phyloP scores from a whole-genome alignment of 371 early-diverging fungal genomes.

The Mucor plumbeus region DNA sequence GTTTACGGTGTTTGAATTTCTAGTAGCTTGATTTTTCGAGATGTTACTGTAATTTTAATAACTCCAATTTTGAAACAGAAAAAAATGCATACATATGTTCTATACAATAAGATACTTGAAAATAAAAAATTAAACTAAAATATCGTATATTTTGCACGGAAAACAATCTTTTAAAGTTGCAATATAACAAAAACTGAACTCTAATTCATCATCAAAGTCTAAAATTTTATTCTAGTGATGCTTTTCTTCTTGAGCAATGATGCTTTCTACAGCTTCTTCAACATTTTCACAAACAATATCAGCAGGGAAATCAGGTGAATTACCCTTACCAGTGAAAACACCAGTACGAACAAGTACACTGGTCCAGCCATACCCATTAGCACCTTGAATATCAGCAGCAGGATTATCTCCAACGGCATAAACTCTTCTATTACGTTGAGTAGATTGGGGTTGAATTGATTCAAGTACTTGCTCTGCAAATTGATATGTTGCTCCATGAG shows the following conservation, averaged over 20 bases:
- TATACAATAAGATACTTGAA: too few relatives aligned
- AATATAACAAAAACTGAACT: too few relatives aligned
- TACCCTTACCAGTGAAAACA: slow-evolving; percentile 65
- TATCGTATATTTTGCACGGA: too few relatives aligned
- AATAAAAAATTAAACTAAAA: too few relatives aligned
- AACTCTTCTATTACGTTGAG: slow-evolving; percentile 25
- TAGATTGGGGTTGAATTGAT: slow-evolving; percentile 18
- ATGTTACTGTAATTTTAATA: too few relatives aligned
- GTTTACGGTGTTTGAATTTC: too few relatives aligned
- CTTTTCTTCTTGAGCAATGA: slow-evolving; percentile 44
- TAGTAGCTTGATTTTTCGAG: too few relatives aligned
- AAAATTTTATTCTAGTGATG: background rate
- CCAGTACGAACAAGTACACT: slow-evolving; percentile 85
- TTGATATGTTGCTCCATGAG: slow-evolving; percentile 72
- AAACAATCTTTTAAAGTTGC: too few relatives aligned
- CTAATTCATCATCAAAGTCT: too few relatives aligned
- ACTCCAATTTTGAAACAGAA: too few relatives aligned
- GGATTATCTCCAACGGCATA: slow-evolving; percentile 84
- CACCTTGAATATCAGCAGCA: slow-evolving; percentile 79
- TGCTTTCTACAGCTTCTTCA: slow-evolving; percentile 73
- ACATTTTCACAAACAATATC: slow-evolving; percentile 71
- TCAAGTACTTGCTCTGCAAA: slow-evolving; percentile 68
- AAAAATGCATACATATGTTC: too few relatives aligned
- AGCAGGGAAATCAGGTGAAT: slow-evolving; percentile 66
- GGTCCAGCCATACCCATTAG: slow-evolving; percentile 83